phyloP scores from a whole-genome alignment of 805 yeast genomes.

The Candida nitratophila region DNA sequence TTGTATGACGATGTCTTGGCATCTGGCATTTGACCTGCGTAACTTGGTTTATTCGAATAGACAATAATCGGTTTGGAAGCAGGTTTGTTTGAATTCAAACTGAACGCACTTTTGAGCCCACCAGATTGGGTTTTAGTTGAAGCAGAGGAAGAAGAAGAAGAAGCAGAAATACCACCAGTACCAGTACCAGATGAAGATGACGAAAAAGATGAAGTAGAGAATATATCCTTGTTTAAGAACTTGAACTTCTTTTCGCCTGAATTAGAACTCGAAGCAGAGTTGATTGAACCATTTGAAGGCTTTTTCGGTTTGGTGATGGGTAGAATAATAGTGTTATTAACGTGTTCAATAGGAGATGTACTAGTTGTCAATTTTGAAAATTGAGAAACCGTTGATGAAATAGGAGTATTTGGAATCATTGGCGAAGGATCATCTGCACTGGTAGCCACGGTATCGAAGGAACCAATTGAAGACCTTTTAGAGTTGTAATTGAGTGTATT shows the following conservation, averaged over 20 bases:
- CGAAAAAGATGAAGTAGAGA: background rate
- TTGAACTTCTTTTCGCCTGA: background rate
- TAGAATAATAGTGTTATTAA: background rate
- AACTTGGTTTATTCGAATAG: background rate
- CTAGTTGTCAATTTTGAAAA: conserved; percentile 13
- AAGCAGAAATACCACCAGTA: background rate
- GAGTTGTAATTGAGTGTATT: conserved; percentile 2
- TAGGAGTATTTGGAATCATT: conserved; percentile 5
- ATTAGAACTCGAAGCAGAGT: background rate
- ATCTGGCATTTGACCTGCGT: background rate
- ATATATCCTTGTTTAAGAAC: background rate
- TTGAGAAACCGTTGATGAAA: conserved; percentile 14
- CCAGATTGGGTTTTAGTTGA: too few species aligned
- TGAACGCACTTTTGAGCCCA: too few species aligned
- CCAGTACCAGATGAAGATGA: background rate
- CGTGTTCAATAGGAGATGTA: conserved; percentile 1
- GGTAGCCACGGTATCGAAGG: background rate
- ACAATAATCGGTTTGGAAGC: background rate
- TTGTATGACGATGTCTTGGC: background rate
- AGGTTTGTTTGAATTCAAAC: too few species aligned
- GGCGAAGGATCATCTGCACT: background rate
- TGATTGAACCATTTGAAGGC: background rate
- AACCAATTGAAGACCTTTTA: background rate
- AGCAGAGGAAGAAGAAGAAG: background rate
- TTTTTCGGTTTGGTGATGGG: background rate